Conservation (phyloP, 2,329 filamentous ascomycete genomes). For the Aspergillus alliaceus region DNA sequence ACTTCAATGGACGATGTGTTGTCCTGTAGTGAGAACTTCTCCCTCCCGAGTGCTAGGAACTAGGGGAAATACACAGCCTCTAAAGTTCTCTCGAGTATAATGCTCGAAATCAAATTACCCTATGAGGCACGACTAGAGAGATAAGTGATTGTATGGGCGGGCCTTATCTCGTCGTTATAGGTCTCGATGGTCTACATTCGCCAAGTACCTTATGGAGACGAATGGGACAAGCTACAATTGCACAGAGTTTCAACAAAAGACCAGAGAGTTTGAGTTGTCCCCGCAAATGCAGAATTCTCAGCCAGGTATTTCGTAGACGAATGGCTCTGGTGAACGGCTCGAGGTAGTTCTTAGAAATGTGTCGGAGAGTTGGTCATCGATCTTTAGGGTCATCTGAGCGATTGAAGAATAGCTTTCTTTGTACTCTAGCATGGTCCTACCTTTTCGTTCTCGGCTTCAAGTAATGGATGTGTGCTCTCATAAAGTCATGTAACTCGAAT, state of each 20-base stretch:
- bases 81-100: constrained; percentile 46
- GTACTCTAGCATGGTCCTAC: too few species aligned
- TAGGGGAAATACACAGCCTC: constrained; percentile 7
- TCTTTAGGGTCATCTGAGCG: background rate
- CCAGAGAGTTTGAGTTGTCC: background rate
- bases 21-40: background rate
- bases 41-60: background rate
- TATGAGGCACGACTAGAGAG: constrained; percentile 51
- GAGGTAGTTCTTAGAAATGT: background rate
- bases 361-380: background rate
- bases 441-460: too few species aligned
- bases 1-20: background rate
- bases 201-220: constrained; percentile 31
- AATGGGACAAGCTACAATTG: background rate
- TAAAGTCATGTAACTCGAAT: too few species aligned
- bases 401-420: too few species aligned
- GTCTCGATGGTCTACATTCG: constrained; percentile 49
- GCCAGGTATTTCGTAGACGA: background rate
- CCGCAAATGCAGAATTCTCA: background rate
- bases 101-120: constrained; percentile 52
- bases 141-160: constrained; percentile 55
- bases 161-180: constrained; percentile 49
- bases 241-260: background rate
- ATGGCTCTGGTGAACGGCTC: background rate
- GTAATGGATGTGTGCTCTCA: too few species aligned